A percentile compares a stretch with the other conserved stretches of the same genome.
These are phyloP conservation scores for Xylaria digitata DNA, from an alignment of 2,329 filamentous ascomycete genomes.

Conservation along the genomic window DNA sequence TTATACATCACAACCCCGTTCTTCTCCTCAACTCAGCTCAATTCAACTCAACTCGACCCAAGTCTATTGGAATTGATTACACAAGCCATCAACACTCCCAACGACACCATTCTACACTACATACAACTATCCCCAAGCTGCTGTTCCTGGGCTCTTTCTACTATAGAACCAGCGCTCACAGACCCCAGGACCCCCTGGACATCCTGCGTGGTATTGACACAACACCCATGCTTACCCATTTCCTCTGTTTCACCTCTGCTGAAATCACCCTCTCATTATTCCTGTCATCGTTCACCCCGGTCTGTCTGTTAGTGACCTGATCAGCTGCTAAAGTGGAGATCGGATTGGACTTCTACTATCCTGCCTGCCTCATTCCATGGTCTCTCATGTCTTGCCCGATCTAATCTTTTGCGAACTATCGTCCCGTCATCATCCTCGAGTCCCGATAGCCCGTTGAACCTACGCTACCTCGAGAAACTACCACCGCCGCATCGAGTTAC, in stretches of 20 bases:
- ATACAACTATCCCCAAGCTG: not conserved
- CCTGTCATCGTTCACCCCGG: slow-evolving; percentile 29
- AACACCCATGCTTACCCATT: slow-evolving; percentile 38
- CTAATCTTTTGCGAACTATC: slow-evolving; percentile 22
- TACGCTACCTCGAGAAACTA: not conserved
- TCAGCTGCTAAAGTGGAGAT: slow-evolving; percentile 38
- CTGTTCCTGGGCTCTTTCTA: slow-evolving; percentile 6
- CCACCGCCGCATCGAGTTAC: slow-evolving; percentile 15
- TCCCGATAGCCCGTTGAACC: slow-evolving; percentile 17
- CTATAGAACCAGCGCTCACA: not conserved
- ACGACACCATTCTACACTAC: not conserved
- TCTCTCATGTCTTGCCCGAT: slow-evolving; percentile 37
- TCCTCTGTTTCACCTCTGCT: slow-evolving; percentile 35
- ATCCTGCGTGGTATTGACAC: slow-evolving; percentile 36
- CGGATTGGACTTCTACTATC: slow-evolving; percentile 28
- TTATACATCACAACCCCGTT: slow-evolving; percentile 18
- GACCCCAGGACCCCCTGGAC: slow-evolving; percentile 25
- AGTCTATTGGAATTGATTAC: not conserved
- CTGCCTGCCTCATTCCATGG: slow-evolving; percentile 2
- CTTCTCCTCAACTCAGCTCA: slow-evolving; percentile 26
- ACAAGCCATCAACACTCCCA: too few relatives aligned
- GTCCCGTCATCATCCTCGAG: slow-evolving; percentile 21
- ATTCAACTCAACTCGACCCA: not conserved
- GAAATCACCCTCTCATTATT: slow-evolving; percentile 27
- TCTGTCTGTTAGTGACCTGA: slow-evolving; percentile 31